These are phyloP conservation scores for Alternaria tenuissima DNA, from an alignment of 2,329 filamentous ascomycete species.

Conservation along the genomic window DNA sequence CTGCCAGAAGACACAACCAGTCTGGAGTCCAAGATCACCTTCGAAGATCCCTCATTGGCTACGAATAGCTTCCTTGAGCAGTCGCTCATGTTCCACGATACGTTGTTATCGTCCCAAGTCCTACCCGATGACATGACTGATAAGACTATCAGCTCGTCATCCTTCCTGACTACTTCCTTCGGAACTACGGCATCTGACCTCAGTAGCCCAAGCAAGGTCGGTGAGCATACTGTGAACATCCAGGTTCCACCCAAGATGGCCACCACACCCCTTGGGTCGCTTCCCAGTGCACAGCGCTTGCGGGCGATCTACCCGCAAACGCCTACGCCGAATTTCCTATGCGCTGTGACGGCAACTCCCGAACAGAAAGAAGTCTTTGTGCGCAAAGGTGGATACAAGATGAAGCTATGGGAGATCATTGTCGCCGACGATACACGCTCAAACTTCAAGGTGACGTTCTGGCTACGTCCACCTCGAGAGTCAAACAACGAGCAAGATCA, in stretches of 20 bases:
- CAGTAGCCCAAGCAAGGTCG: slow-evolving; percentile 32
- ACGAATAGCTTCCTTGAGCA: slow-evolving; percentile 72
- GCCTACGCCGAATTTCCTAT: slow-evolving; percentile 82
- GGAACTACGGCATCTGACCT: slow-evolving; percentile 42
- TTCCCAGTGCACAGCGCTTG: slow-evolving; percentile 74
- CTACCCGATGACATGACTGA: slow-evolving; percentile 30
- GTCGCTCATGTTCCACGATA: slow-evolving; percentile 75
- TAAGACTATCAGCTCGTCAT: slow-evolving; percentile 41
- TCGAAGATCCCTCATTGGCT: slow-evolving; percentile 25
- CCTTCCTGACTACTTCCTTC: slow-evolving; percentile 49
- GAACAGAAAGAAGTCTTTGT: slow-evolving; percentile 74
- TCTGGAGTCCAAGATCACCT: slow-evolving; percentile 36
- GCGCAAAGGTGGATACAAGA: slow-evolving; percentile 65
- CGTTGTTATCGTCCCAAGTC: slow-evolving; percentile 68
- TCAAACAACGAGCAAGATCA: slow-evolving; percentile 23
- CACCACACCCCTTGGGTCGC: slow-evolving; percentile 70
- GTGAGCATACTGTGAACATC: slow-evolving; percentile 13
- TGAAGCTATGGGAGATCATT: slow-evolving; percentile 47
- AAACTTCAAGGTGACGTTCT: slow-evolving; percentile 84
- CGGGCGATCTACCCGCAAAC: slow-evolving; percentile 77
- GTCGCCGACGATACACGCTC: slow-evolving; percentile 86
- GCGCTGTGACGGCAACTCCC: slow-evolving; percentile 76
- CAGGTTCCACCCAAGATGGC: slow-evolving; percentile 41
- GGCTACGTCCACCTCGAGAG: slow-evolving; percentile 64
- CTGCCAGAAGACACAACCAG: slow-evolving; percentile 27